Evolutionary conservation across 768 basidiomycete species (phyloP).

Genomic region (Lactifluus subvellereus): DNA sequence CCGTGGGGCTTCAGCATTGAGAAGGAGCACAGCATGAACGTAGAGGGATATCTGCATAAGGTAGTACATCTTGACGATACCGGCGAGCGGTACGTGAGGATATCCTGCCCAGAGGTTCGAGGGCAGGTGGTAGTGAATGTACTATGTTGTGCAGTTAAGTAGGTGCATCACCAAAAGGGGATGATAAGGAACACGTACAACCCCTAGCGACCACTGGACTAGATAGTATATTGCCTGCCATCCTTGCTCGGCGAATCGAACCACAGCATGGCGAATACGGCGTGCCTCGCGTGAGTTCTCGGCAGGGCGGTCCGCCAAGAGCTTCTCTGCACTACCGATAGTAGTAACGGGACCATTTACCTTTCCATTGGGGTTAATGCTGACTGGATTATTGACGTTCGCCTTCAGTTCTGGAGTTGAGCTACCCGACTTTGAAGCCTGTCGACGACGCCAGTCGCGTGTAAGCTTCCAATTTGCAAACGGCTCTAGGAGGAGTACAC

Average conservation of each 20-base stretch:
- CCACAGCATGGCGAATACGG: slow-evolving; percentile 61
- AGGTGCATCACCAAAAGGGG: slow-evolving; percentile 13
- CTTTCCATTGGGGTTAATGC: slow-evolving; percentile 28
- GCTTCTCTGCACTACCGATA: slow-evolving; percentile 28
- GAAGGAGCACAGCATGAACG: slow-evolving; percentile 82
- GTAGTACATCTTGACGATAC: slow-evolving; percentile 84
- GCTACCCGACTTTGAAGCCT: slow-evolving; percentile 22
- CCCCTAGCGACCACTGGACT: slow-evolving; percentile 67
- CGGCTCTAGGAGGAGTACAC: slow-evolving; percentile 72
- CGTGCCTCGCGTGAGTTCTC: slow-evolving; percentile 45
- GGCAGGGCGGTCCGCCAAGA: slow-evolving; percentile 25
- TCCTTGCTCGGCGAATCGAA: slow-evolving; percentile 93
- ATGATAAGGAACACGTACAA: slow-evolving; percentile 53
- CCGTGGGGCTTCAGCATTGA: slow-evolving; percentile 87
- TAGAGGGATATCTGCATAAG: slow-evolving; percentile 84
- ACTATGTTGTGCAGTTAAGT: slow-evolving; percentile 43
- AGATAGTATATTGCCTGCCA: slow-evolving; percentile 84
- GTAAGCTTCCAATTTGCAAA: slow-evolving; percentile 73
- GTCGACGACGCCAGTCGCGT: slow-evolving; percentile 39
- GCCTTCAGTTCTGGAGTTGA: slow-evolving; percentile 23
- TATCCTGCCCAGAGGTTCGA: slow-evolving; percentile 73
- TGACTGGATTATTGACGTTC: slow-evolving; percentile 25
- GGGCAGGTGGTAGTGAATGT: slow-evolving; percentile 69
- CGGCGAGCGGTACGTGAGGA: slow-evolving; percentile 78
- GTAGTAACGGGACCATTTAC: slow-evolving; percentile 37